These are phyloP conservation scores for Brasilioporus rufonigricans DNA, from an alignment of 768 basidiomycete species.

Conservation along the genomic window DNA sequence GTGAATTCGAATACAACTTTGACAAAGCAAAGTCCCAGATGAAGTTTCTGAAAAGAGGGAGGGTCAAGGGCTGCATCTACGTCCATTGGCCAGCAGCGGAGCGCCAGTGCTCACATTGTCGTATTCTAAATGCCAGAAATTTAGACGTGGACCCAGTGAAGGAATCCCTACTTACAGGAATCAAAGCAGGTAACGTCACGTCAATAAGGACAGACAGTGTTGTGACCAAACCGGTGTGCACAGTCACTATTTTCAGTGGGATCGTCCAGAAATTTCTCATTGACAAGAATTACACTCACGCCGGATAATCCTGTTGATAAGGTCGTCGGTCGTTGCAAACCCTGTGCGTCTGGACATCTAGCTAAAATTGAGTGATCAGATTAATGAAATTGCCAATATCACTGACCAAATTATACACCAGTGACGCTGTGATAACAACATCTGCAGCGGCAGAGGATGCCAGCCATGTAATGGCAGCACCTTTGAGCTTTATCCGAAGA, in stretches of 20 bases:
- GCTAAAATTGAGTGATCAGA: background rate
- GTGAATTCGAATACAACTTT: conserved; percentile 26
- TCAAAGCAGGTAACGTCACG: background rate
- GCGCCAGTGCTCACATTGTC: conserved; percentile 1
- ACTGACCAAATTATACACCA: background rate
- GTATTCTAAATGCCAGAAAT: background rate
- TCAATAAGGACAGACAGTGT: conserved; percentile 13
- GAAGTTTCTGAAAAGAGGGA: conserved; percentile 9
- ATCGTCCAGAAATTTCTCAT: background rate
- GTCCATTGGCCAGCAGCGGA: background rate
- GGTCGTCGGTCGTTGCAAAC: conserved; percentile 34
- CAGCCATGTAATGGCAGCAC: background rate
- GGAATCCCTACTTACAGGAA: background rate
- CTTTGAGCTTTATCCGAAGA: too few species aligned
- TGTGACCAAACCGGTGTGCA: conserved; percentile 27
- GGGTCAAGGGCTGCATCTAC: background rate
- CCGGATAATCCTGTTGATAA: conserved; percentile 41
- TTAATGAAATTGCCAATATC: too few species aligned
- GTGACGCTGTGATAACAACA: background rate
- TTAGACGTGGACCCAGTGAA: background rate
- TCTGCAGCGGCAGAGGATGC: background rate
- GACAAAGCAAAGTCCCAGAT: conserved; percentile 26
- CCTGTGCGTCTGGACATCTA: conserved; percentile 43
- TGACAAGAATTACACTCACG: conserved; percentile 20
- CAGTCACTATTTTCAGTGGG: conserved; percentile 17